phyloP scores from a whole-genome alignment of 1,139 yeast genomes.

The Debaryomyces coudertii region DNA sequence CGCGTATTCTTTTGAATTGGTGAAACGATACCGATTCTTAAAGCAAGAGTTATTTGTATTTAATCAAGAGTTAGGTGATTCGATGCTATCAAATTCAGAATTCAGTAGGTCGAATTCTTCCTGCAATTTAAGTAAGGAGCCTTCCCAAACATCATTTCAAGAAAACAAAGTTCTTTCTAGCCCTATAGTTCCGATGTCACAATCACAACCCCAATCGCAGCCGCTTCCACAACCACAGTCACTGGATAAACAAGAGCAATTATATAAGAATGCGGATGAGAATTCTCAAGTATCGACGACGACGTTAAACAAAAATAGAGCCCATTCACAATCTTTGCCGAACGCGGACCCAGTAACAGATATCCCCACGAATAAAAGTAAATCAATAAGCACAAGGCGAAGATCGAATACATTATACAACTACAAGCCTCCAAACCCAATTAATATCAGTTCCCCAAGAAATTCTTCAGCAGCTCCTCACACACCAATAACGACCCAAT shows the following conservation, averaged over 20 bases:
- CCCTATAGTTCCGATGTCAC: conserved; percentile 38
- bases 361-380: conserved; percentile 8
- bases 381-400: conserved; percentile 17
- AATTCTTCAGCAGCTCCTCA: conserved; percentile 19
- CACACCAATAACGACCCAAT: conserved; percentile 23
- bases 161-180: conserved; percentile 37
- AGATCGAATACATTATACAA: conserved; percentile 32
- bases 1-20: conserved; percentile 53
- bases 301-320: conserved; percentile 20
- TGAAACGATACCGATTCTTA: conserved; percentile 25
- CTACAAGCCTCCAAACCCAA: conserved; percentile 17
- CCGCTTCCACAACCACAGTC: conserved; percentile 9
- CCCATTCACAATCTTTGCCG: conserved; percentile 44
- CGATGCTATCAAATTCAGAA: conserved; percentile 7
- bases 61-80: conserved; percentile 9
- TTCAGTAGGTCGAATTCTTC: conserved; percentile 6
- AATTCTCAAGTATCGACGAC: not conserved
- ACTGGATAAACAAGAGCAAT: not conserved
- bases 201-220: conserved; percentile 12
- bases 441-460: conserved; percentile 13
- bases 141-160: conserved; percentile 18
- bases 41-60: conserved; percentile 21
- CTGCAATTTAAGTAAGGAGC: conserved; percentile 2
- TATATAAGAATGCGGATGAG: not conserved
- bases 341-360: conserved; percentile 16